Conservation (phyloP, 768 basidiomycete species). For the Boletus rex-veris region DNA sequence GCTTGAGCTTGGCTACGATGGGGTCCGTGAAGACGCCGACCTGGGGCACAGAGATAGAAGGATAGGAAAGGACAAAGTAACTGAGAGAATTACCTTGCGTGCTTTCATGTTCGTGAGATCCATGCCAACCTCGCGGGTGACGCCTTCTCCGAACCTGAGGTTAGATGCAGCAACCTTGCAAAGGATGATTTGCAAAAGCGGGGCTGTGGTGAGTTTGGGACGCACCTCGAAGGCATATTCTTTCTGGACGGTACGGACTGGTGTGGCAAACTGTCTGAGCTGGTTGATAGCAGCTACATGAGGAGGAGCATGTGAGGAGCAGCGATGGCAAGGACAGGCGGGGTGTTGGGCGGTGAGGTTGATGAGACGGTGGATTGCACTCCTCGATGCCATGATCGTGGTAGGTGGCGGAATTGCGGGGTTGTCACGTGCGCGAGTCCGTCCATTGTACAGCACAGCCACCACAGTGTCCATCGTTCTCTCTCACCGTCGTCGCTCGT, state of each 20-base stretch:
- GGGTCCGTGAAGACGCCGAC: constrained; percentile 94
- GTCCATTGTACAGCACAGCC: constrained; percentile 12
- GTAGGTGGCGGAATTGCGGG: not conserved
- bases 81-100: constrained; percentile 53
- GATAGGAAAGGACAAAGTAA: not conserved
- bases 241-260: constrained; percentile 66
- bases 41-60: constrained; percentile 37
- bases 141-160: constrained; percentile 85
- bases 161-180: constrained; percentile 80
- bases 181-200: not conserved
- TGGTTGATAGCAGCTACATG: constrained; percentile 46
- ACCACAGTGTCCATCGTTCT: not conserved
- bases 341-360: constrained; percentile 65
- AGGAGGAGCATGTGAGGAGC: constrained; percentile 42
- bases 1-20: constrained; percentile 73
- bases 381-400: constrained; percentile 25
- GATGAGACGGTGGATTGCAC: constrained; percentile 68
- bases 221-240: constrained; percentile 90
- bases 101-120: constrained; percentile 93
- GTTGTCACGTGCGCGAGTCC: constrained; percentile 6
- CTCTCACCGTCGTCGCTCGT: not conserved
- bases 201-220: not conserved
- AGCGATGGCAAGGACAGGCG: constrained; percentile 77
- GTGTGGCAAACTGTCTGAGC: constrained; percentile 72
- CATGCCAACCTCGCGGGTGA: constrained; percentile 88